These are phyloP conservation scores for Lecanicillium sp. DNA, from an alignment of 2,329 filamentous ascomycete species.

Conservation along the genomic window DNA sequence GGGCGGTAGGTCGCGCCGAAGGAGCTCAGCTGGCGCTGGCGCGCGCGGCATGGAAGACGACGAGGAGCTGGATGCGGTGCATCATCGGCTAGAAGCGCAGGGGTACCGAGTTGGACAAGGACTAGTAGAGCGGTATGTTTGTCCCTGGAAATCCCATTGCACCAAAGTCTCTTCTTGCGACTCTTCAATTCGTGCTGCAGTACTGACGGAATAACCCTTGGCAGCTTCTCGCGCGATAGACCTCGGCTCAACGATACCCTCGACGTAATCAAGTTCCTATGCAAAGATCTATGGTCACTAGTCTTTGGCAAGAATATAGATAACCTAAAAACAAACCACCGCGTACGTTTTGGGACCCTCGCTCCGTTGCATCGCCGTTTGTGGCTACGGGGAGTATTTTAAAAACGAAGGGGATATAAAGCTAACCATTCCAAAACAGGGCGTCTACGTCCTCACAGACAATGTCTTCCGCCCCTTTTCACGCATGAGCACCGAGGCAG, in stretches of 20 bases:
- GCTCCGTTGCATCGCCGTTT: no score
- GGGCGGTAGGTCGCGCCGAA: not conserved
- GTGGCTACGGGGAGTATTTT: no score
- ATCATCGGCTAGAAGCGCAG: slow-evolving; percentile 72
- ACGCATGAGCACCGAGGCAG: slow-evolving; percentile 78
- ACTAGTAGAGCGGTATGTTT: slow-evolving; percentile 72
- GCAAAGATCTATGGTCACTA: slow-evolving; percentile 95
- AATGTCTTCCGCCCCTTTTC: slow-evolving; percentile 82
- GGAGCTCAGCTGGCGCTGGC: slow-evolving; percentile 1
- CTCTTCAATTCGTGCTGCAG: no score
- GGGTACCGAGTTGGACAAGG: slow-evolving; percentile 92
- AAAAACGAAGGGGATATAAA: not conserved
- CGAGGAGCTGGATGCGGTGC: slow-evolving; percentile 76
- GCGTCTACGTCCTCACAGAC: slow-evolving; percentile 94
- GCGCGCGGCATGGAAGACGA: slow-evolving; percentile 52
- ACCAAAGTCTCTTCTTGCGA: no score
- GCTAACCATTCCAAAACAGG: slow-evolving; percentile 37
- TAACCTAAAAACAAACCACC: slow-evolving; percentile 96
- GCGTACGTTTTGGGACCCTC: slow-evolving; percentile 42
- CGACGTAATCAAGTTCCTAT: slow-evolving; percentile 96
- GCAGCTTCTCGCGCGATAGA: slow-evolving; percentile 71
- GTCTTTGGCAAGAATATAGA: slow-evolving; percentile 97
- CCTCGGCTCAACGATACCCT: slow-evolving; percentile 87
- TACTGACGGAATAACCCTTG: not conserved
- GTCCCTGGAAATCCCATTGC: not conserved